phyloP scores from a whole-genome alignment of 1,284 basidiomycete species.

The Polyporus tsugae region DNA sequence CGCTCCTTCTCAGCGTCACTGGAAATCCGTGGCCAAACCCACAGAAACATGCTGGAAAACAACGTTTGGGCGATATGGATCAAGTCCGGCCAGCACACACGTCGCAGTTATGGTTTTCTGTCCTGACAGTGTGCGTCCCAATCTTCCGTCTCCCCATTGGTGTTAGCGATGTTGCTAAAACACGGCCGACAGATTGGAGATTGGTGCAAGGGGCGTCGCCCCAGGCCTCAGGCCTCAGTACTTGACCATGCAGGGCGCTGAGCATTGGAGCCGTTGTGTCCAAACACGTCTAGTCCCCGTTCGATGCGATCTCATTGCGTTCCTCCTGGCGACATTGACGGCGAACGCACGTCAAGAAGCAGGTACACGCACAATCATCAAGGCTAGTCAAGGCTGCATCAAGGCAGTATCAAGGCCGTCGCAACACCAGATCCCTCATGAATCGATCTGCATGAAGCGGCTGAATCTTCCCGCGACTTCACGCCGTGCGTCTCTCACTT shows the following conservation, averaged over 20 bases:
- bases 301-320: neutral
- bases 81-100: too few relatives aligned
- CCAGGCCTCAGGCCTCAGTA: too few relatives aligned
- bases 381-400: too few relatives aligned
- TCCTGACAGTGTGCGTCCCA: neutral
- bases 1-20: neutral
- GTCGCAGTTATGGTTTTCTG: neutral
- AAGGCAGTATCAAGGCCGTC: too few relatives aligned
- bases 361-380: neutral
- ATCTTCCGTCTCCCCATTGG: neutral
- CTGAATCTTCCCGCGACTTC: conserved; percentile 8
- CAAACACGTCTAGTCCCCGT: conserved; percentile 7
- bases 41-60: neutral
- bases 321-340: neutral
- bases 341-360: neutral
- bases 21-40: neutral
- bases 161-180: neutral
- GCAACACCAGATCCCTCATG: conserved; percentile 4
- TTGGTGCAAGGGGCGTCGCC: neutral
- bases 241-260: neutral
- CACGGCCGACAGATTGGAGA: neutral
- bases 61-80: neutral
- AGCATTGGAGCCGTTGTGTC: neutral
- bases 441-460: neutral
- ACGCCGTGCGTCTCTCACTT: neutral